Percentiles rank a stretch among this genome's conserved stretches.
phyloP scores from a whole-genome alignment of 73 alveolate genomes.

The Tetrahymena malaccensis region DNA sequence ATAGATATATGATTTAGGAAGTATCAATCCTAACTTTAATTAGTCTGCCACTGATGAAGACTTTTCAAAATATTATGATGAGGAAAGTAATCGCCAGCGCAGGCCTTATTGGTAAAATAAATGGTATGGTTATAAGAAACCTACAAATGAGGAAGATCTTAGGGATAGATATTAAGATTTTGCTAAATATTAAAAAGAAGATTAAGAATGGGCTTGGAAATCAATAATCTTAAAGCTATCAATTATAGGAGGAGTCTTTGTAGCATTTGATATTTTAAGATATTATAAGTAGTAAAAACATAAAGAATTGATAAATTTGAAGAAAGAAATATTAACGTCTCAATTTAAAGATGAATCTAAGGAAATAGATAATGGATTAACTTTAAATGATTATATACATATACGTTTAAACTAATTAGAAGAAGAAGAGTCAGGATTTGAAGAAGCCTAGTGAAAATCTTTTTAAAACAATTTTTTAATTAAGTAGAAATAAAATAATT shows the following conservation, averaged over 20 bases:
- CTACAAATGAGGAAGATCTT: neutral
- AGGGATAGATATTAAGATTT: neutral
- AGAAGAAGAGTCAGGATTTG: neutral
- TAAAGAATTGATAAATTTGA: neutral
- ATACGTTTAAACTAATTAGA: neutral
- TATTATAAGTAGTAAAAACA: neutral
- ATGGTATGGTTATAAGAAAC: neutral
- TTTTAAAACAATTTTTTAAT: no score
- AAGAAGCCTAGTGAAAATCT: neutral
- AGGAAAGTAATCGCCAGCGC: neutral
- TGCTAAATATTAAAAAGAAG: neutral
- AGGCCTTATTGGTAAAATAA: neutral
- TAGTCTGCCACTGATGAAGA: neutral
- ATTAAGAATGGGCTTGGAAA: neutral
- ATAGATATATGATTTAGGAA: neutral
- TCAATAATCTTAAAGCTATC: neutral
- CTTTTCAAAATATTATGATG: neutral
- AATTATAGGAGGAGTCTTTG: neutral
- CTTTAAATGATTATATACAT: neutral
- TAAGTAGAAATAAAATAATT: no score
- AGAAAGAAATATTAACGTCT: neutral
- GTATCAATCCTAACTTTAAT: neutral
- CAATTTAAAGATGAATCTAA: neutral
- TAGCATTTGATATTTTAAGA: neutral
- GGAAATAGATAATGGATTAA: neutral